phyloP scores from a whole-genome alignment of 345 rosid genomes.

The Pelargonium nanum region DNA sequence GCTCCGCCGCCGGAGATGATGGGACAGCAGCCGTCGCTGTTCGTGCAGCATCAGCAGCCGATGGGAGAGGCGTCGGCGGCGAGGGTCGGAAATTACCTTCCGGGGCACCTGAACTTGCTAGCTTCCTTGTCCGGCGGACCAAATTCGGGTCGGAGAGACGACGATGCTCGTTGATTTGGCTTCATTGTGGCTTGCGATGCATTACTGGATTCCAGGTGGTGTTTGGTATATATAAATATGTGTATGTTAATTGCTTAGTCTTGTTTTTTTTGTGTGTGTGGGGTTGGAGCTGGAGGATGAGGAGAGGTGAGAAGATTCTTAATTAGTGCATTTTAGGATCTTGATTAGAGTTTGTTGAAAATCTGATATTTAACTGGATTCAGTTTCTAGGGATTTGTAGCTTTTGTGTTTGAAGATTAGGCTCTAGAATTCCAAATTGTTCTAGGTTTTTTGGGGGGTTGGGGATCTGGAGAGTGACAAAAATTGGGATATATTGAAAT shows the following conservation, averaged over 20 bases:
- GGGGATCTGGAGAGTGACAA: not conserved
- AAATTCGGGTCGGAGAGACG: constrained; percentile 57
- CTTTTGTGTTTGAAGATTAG: constrained; percentile 2
- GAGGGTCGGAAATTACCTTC: constrained; percentile 66
- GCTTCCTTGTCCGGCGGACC: constrained; percentile 79
- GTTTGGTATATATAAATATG: constrained; percentile 17
- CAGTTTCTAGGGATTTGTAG: not conserved
- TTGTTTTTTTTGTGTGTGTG: not conserved
- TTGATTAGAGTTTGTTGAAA: not conserved
- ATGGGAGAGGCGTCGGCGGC: constrained; percentile 97
- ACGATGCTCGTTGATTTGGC: constrained; percentile 36
- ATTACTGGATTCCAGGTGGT: constrained; percentile 9
- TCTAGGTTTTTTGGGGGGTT: constrained; percentile 1
- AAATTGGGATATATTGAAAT: not conserved
- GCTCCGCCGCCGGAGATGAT: constrained; percentile 54
- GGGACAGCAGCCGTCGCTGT: constrained; percentile 42
- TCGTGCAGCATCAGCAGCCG: constrained; percentile 57
- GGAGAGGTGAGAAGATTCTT: not conserved
- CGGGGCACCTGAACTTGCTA: constrained; percentile 75
- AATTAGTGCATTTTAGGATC: not conserved
- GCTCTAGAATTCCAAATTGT: not conserved
- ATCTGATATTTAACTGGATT: not conserved
- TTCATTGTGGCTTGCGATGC: not conserved
- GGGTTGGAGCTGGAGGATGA: too few species aligned
- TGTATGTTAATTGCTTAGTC: constrained; percentile 9